Evolutionary conservation across 2,329 filamentous ascomycete genomes (phyloP).

Genomic region (Rutstroemia sp.): DNA sequence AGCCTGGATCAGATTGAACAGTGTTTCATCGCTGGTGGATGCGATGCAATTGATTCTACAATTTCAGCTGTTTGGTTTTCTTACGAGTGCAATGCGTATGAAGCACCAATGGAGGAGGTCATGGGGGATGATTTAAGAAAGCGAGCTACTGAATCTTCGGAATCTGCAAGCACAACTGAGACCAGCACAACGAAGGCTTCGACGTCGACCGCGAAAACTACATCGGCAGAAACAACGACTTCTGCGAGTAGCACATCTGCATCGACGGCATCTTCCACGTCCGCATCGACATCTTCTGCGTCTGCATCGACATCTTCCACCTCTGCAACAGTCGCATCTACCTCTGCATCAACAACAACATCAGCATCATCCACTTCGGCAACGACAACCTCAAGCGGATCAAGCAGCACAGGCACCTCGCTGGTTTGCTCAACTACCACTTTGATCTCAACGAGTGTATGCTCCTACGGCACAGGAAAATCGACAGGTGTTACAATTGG

Average conservation of each 20-base stretch:
- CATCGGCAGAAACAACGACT: neutral
- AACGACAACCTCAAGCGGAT: constrained; percentile 1
- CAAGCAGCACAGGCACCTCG: neutral
- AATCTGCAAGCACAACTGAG: neutral
- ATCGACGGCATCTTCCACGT: neutral
- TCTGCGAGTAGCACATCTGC: neutral
- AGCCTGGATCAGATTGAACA: constrained; percentile 16
- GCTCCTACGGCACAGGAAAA: constrained; percentile 6
- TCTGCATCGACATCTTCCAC: neutral
- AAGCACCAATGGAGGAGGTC: neutral
- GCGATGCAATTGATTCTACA: constrained; percentile 15
- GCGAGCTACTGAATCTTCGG: constrained; percentile 6
- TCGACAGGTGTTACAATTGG: constrained; percentile 4
- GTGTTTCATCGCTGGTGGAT: constrained; percentile 21
- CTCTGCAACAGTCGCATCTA: neutral
- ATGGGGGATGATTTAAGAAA: constrained; percentile 16
- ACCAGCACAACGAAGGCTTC: neutral
- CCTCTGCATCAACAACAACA: neutral
- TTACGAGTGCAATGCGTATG: constrained; percentile 13
- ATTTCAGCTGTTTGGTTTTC: constrained; percentile 17
- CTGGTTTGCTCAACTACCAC: constrained; percentile 5
- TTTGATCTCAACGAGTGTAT: neutral
- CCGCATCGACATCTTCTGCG: neutral
- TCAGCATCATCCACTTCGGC: neutral
- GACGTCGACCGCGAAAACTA: neutral